Base-by-base conservation (phyloP, 768 basidiomycete species). In the Suillus discolor region DNA sequence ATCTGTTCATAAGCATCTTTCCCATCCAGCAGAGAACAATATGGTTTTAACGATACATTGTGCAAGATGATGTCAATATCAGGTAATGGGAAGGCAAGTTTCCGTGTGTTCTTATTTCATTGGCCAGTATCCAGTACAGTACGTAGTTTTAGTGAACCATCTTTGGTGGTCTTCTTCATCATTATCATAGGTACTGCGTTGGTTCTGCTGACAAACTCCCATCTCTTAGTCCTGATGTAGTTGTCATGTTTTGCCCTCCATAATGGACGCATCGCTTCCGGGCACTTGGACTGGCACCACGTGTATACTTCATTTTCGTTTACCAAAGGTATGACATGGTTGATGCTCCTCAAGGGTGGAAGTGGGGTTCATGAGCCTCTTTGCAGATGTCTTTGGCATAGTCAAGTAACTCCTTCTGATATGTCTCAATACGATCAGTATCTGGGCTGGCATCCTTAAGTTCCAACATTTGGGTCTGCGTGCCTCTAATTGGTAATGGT, bases 251-350 rank as follows among this genome's bases (percentile, higher is more conserved):
- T 80, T 49, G 69, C 69, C 1, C 45, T 28, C 77, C 77, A 79
- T 0, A 67, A 57, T 0, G 61, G 61, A 8, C 69, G 64, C 12
- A 75, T 63, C 0, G 71, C 71, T 20, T 80, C 77, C 2, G 78
- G 79, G 59, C 83, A 85, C 20, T 68, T 49, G 0, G 75, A 75
- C 1, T 74, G 75, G 6, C 72, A 66, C 80, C 79, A 84, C 0
- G 66, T 66, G 57, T 82, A 81, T 0, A 72, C 57, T 55, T 75
- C 73, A 5, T 51, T 51, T 38, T 72, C 69, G 42, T 80, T 75
- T 23, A 75, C 74, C 1, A 81, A 39, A 0, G 77, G 77, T 4
- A 82, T 82, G 0, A 53, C 53, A 67, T 82, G 78, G 62, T 81
- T 82, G n/a, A 82, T 78, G 0, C 42, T 75, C 0, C 79, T 59